Base-by-base conservation (phyloP, 441 rosid species). In the Theobroma grandiflorum region DNA sequence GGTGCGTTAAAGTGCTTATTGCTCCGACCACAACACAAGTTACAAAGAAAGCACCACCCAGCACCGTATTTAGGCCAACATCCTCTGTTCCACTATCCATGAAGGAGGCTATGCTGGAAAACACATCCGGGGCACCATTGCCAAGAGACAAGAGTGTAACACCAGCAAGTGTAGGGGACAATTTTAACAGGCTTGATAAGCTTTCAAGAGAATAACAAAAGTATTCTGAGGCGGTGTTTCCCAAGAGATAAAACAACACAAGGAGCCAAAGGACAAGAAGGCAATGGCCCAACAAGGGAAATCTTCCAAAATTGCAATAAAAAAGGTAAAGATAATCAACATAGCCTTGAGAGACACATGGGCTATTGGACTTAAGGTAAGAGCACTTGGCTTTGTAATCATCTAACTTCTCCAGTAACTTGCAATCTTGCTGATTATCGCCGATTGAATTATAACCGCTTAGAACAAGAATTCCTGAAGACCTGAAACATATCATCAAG, bases 91-190 rank as follows among this genome's bases (percentile, higher is more conserved):
- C 99, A 35, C 72, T 84, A 6, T 92, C 95, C 87, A 83, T 87
- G 77, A 94, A 87, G 4, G 99, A 92, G 35, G 86, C 99, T 3
- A 95, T 75, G 82, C 93, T 91, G 1, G 99, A 79, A 74, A 95
- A 95, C 11, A 94, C 94, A 87, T 95, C 98, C 0, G 97, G 93
- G 12, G 98, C 95, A 10, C 99, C 99, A 78, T 95, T 95, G 14
- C 99, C 99, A 33, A 95, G 93, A 16, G 99, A 92, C 79, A 95
- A 92, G 31, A 95, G 89, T 35, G 99, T 95, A 31, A 93, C 91
- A 40, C 98, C 99, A 61, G 98, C 94, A 67, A 95, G 85, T 33
- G 97, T 90, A 2, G 96, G 97, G 72, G 97, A 89, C 78, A 95
- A 82, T 52, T 90, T 89, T 79, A 93, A 75, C 55, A 95, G 70